A percentile compares a stretch with the other conserved stretches of the same genome.
Conservation (phyloP, 352 stramenopile species). For the Phytophthora foliorum region DNA sequence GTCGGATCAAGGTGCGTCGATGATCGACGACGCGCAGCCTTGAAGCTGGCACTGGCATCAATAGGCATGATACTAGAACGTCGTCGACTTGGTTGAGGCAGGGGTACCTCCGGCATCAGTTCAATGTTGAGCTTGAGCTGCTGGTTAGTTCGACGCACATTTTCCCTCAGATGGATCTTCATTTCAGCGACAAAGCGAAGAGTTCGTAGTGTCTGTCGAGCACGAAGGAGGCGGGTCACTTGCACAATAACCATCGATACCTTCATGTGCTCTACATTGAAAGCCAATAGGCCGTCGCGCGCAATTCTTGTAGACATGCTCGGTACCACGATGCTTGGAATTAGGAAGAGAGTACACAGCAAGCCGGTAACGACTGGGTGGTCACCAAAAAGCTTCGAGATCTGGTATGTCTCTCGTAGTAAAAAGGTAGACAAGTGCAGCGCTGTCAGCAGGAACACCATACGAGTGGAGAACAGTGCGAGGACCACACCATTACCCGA, state of each 20-base stretch:
- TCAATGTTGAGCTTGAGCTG: slow-evolving; percentile 21
- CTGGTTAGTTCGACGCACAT: slow-evolving; percentile 36
- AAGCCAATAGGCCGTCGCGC: slow-evolving; percentile 70
- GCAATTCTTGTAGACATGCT: slow-evolving; percentile 74
- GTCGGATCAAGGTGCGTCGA: slow-evolving; percentile 24
- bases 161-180: slow-evolving; percentile 81
- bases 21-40: slow-evolving; percentile 34
- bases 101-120: slow-evolving; percentile 32
- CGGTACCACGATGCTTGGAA: slow-evolving; percentile 68
- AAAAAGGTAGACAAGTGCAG: slow-evolving; percentile 76
- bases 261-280: slow-evolving; percentile 86
- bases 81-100: slow-evolving; percentile 16
- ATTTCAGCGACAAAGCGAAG: slow-evolving; percentile 84
- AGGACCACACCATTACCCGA: slow-evolving; percentile 64
- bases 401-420: slow-evolving; percentile 56
- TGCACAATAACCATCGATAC: slow-evolving; percentile 67
- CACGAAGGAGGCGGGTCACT: slow-evolving; percentile 70
- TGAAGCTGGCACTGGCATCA: slow-evolving; percentile 35
- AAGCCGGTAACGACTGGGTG: slow-evolving; percentile 30
- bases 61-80: slow-evolving; percentile 35
- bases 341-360: slow-evolving; percentile 56
- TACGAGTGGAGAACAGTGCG: slow-evolving; percentile 70
- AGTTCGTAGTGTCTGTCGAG: slow-evolving; percentile 75
- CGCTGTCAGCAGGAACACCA: slow-evolving; percentile 80
- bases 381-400: slow-evolving; percentile 41